These are phyloP conservation scores for Citrus sp. DNA, from an alignment of 345 rosid species.

Conservation along the genomic window DNA sequence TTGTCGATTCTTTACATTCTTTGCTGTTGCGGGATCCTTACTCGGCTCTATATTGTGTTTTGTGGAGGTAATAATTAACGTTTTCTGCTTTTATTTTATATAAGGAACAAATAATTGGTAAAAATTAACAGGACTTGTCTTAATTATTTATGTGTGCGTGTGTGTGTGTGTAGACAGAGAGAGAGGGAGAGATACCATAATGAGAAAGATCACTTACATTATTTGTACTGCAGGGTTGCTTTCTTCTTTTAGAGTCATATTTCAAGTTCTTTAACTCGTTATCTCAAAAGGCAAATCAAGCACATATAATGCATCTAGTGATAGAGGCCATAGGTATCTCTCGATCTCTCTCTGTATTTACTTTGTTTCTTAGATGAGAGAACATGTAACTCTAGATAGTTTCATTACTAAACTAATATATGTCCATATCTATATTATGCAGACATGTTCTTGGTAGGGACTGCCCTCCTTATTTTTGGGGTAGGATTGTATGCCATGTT, in stretches of 20 bases:
- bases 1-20: conserved; percentile 64
- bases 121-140: neutral
- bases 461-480: conserved; percentile 60
- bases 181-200: neutral
- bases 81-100: neutral
- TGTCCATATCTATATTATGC: conserved; percentile 15
- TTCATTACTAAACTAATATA: neutral
- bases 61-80: conserved; percentile 43
- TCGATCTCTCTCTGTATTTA: neutral
- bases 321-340: conserved; percentile 68
- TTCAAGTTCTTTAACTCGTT: conserved; percentile 37
- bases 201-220: neutral
- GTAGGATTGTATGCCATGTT: conserved; percentile 59
- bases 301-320: conserved; percentile 38
- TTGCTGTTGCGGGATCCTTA: conserved; percentile 69
- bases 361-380: neutral
- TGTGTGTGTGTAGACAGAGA: too few relatives aligned
- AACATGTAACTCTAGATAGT: neutral
- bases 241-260: conserved; percentile 40
- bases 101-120: too few relatives aligned
- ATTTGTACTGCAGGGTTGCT: conserved; percentile 50
- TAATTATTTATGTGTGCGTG: too few relatives aligned
- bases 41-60: conserved; percentile 67
- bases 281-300: conserved; percentile 34
- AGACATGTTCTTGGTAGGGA: conserved; percentile 71